Evolutionary conservation across 768 basidiomycete species (phyloP).

Genomic region (Mycena alexandri): DNA sequence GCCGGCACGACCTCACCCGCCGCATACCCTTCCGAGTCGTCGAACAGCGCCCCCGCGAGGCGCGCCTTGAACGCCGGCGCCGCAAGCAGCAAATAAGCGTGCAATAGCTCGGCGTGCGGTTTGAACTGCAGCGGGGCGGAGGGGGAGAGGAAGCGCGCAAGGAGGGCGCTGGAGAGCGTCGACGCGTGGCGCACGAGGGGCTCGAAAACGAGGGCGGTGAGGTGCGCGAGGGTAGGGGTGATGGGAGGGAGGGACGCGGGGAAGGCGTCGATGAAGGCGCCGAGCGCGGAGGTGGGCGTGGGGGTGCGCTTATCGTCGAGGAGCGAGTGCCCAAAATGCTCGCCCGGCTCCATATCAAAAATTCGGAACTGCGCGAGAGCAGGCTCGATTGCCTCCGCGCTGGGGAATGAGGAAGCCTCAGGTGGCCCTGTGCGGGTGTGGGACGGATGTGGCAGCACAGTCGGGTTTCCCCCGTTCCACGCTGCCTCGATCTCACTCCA

Average conservation of each 20-base stretch:
- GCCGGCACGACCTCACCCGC: conserved; percentile 42
- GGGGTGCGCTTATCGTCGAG: conserved; percentile 42
- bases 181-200: conserved; percentile 74
- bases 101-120: conserved; percentile 75
- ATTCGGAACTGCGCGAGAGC: conserved; percentile 62
- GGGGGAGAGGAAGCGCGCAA: conserved; percentile 74
- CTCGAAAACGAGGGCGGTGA: conserved; percentile 72
- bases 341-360: conserved; percentile 79
- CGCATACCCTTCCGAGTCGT: conserved; percentile 71
- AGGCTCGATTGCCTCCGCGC: conserved; percentile 42
- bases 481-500: conserved; percentile 62
- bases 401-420: conserved; percentile 12
- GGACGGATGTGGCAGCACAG: conserved; percentile 1
- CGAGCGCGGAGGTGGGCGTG: conserved; percentile 49
- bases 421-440: background rate
- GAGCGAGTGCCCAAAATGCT: conserved; percentile 44
- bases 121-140: conserved; percentile 75
- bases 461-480: conserved; percentile 50
- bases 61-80: conserved; percentile 80
- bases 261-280: conserved; percentile 67
- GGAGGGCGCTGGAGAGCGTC: conserved; percentile 73
- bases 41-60: conserved; percentile 80
- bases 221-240: conserved; percentile 72
- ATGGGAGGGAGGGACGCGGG: conserved; percentile 71
- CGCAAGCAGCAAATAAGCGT: conserved; percentile 82